These are phyloP conservation scores for Gonium pectorale DNA, from an alignment of 139 green algal species.

Conservation along the genomic window DNA sequence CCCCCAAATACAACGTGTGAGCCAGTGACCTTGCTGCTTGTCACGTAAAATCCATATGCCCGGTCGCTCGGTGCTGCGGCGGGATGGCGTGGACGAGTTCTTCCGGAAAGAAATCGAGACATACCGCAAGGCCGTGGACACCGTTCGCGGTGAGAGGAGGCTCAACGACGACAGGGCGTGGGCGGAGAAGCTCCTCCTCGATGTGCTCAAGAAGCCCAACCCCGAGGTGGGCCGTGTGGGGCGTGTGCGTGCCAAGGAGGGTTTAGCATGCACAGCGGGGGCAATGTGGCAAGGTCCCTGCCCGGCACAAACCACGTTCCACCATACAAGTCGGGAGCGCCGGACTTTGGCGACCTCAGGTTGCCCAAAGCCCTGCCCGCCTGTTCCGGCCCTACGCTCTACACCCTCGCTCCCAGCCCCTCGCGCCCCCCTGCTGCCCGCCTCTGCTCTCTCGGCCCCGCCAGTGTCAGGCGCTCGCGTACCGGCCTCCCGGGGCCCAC, in stretches of 20 bases:
- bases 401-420: no score
- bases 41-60: not conserved
- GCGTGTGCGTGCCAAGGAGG: no score
- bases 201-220: conserved; percentile 19
- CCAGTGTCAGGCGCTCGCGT: no score
- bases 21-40: not conserved
- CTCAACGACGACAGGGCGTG: not conserved
- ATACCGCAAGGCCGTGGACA: not conserved
- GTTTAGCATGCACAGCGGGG: no score
- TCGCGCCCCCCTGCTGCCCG: no score
- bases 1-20: not conserved
- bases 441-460: no score
- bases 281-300: conserved; percentile 4
- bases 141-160: not conserved
- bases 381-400: no score
- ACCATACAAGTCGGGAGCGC: not conserved
- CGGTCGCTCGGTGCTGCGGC: not conserved
- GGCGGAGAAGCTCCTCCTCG: not conserved
- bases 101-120: not conserved
- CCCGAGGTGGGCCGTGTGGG: not conserved
- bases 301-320: not conserved
- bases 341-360: not conserved
- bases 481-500: not conserved
- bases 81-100: not conserved
- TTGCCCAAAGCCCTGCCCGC: no score